Conservation (phyloP, 257 asterid genomes). For the Solanum pennellii region DNA sequence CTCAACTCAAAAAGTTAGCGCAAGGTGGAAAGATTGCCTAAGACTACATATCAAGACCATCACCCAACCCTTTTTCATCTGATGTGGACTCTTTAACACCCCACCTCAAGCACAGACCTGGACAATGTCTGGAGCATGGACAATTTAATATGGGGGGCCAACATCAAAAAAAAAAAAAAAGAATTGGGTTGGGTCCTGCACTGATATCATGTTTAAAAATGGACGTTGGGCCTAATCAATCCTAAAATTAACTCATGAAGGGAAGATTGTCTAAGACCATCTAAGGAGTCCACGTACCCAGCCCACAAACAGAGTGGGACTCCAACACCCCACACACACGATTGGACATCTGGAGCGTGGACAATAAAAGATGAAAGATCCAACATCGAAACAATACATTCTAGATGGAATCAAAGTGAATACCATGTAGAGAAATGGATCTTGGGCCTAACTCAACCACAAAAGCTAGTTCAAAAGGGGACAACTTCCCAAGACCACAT, state of each 20-base stretch:
- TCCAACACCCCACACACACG: neutral
- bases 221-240: neutral
- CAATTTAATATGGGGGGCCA: neutral
- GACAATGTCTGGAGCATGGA: neutral
- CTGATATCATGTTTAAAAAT: neutral
- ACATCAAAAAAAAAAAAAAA: neutral
- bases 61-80: neutral
- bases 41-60: neutral
- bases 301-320: neutral
- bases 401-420: neutral
- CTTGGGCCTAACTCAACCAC: neutral
- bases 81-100: neutral
- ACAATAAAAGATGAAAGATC: neutral
- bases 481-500: neutral
- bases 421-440: neutral
- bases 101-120: neutral
- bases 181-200: neutral
- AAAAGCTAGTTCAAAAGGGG: neutral
- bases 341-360: neutral
- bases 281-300: neutral
- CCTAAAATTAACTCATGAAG: neutral
- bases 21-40: neutral
- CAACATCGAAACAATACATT: neutral
- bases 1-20: neutral
- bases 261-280: neutral